Evolutionary conservation across 176 grass and related monocot genomes (phyloP).

Genomic region (Cenchrus purpureus): DNA sequence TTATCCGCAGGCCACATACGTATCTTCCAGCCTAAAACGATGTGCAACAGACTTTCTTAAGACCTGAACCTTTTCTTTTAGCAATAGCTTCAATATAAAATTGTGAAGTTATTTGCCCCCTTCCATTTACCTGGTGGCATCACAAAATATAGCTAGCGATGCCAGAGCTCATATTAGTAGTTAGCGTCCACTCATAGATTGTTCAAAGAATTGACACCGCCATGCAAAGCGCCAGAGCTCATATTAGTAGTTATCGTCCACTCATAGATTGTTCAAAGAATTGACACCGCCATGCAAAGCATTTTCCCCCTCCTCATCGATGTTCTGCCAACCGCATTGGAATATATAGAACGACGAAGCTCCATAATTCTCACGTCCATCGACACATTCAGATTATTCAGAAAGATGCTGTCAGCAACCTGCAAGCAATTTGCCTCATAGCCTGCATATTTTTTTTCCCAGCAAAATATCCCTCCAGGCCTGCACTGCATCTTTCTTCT

Average conservation of each 20-base stretch:
- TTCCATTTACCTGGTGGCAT: not conserved
- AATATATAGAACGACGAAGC: not conserved
- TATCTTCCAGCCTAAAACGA: not conserved
- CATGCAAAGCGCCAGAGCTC: not conserved
- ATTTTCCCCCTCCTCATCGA: not conserved
- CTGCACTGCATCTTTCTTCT: not conserved
- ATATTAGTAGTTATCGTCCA: not conserved
- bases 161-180: not conserved
- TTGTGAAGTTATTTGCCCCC: not conserved
- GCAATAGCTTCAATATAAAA: not conserved
- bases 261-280: not conserved
- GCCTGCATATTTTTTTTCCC: not conserved
- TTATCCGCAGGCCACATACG: not conserved
- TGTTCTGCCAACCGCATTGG: not conserved
- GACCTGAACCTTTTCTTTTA: not conserved
- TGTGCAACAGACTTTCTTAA: not conserved
- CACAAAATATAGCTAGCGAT: not conserved
- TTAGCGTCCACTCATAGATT: not conserved
- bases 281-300: not conserved
- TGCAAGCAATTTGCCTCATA: not conserved
- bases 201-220: not conserved
- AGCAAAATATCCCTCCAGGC: not conserved
- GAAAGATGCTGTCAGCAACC: not conserved
- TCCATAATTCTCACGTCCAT: not conserved
- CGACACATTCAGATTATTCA: not conserved